Percentiles rank a stretch among this genome's conserved stretches.
Evolutionary conservation across 1,139 yeast genomes (phyloP).

Genomic region (Suhomyces ambrosiae): DNA sequence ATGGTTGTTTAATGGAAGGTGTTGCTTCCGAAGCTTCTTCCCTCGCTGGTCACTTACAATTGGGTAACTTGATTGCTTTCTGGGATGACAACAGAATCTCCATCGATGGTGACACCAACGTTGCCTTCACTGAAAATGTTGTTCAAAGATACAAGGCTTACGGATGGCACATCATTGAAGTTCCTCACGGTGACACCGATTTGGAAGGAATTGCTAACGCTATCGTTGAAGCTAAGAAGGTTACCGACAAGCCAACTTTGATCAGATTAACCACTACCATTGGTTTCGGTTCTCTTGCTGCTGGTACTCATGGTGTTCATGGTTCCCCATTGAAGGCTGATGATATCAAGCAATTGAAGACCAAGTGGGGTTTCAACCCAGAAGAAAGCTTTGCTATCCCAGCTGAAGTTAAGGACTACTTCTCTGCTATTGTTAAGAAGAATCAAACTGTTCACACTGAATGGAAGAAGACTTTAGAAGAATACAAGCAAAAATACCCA

Average conservation of each 20-base stretch:
- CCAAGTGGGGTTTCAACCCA: slow-evolving; percentile 87
- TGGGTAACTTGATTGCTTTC: slow-evolving; percentile 91
- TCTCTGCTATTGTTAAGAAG: slow-evolving; percentile 56
- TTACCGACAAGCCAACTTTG: slow-evolving; percentile 81
- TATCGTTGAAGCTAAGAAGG: slow-evolving; percentile 67
- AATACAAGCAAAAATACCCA: slow-evolving; percentile 74
- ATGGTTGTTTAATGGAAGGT: slow-evolving; percentile 99
- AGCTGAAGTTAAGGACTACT: slow-evolving; percentile 76
- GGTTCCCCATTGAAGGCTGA: slow-evolving; percentile 97
- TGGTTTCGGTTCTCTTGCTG: slow-evolving; percentile 87
- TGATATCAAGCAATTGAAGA: slow-evolving; percentile 86
- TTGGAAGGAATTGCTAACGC: slow-evolving; percentile 73
- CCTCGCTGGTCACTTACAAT: slow-evolving; percentile 93
- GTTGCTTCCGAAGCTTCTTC: slow-evolving; percentile 93
- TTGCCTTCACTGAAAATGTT: slow-evolving; percentile 96
- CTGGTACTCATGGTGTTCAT: slow-evolving; percentile 93
- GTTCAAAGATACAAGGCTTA: slow-evolving; percentile 82
- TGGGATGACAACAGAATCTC: slow-evolving; percentile 98
- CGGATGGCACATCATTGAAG: slow-evolving; percentile 89
- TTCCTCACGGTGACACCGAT: slow-evolving; percentile 82
- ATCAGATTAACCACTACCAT: slow-evolving; percentile 89
- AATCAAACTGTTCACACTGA: slow-evolving; percentile 64
- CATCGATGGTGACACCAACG: slow-evolving; percentile 90
- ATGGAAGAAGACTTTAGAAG: slow-evolving; percentile 69
- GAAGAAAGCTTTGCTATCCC: slow-evolving; percentile 79